phyloP scores from a whole-genome alignment of 805 yeast species.

The Saturnispora halmiae region DNA sequence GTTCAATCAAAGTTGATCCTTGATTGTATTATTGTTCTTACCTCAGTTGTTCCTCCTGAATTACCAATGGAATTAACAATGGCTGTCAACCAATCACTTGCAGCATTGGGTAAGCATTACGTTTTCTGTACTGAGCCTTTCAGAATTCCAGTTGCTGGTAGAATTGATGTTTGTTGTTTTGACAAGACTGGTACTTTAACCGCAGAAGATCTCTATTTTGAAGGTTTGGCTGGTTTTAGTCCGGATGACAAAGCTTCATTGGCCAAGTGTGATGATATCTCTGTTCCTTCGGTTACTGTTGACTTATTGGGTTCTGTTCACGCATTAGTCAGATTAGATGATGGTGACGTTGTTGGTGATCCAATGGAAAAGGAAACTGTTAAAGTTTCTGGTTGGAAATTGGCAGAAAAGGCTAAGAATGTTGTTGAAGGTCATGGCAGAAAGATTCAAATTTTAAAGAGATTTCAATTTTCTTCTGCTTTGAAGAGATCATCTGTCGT shows the following conservation, averaged over 20 bases:
- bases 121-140: constrained; percentile 98
- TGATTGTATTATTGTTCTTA: constrained; percentile 91
- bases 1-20: constrained; percentile 85
- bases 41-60: constrained; percentile 98
- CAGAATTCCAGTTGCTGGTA: constrained; percentile 95
- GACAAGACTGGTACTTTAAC: constrained; percentile 98
- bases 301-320: constrained; percentile 89
- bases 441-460: constrained; percentile 63
- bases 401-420: constrained; percentile 59
- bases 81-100: constrained; percentile 91
- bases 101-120: constrained; percentile 78
- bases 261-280: constrained; percentile 36
- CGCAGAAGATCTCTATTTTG: constrained; percentile 92
- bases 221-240: constrained; percentile 85
- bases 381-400: constrained; percentile 77
- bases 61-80: constrained; percentile 97
- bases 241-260: constrained; percentile 45
- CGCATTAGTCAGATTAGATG: constrained; percentile 88
- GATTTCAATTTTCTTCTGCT: constrained; percentile 95
- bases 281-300: constrained; percentile 62
- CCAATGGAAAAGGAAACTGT: constrained; percentile 98
- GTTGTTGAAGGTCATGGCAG: constrained; percentile 41
- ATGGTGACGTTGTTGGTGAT: constrained; percentile 97
- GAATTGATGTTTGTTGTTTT: constrained; percentile 96
- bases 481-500: constrained; percentile 90